These are phyloP conservation scores for Calocybe gangraenosa DNA, from an alignment of 768 basidiomycete species.

Conservation along the genomic window DNA sequence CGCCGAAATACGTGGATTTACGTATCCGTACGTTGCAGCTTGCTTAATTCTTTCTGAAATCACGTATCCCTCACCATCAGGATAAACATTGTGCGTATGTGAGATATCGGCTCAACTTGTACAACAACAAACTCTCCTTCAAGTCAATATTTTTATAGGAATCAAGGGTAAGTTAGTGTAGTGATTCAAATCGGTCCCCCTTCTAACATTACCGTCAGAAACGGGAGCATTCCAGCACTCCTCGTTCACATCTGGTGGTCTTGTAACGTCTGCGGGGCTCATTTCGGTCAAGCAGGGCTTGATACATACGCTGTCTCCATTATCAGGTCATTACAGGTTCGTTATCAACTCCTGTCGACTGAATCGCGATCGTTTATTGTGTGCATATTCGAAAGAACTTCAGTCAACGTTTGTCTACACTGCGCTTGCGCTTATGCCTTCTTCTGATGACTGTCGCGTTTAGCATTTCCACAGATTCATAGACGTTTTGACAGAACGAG, in stretches of 20 bases:
- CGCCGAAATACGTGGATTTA: constrained; percentile 67
- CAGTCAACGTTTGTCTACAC: constrained; percentile 39
- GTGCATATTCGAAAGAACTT: constrained; percentile 32
- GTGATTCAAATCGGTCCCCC: neutral
- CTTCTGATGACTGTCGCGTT: neutral
- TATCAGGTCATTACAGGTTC: constrained; percentile 64
- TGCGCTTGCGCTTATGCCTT: neutral
- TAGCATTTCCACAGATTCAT: constrained; percentile 62
- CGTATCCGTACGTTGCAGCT: constrained; percentile 41
- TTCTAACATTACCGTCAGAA: constrained; percentile 19
- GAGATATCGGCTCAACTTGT: neutral
- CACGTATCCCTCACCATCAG: constrained; percentile 22
- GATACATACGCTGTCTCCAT: constrained; percentile 57
- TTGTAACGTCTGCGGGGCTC: constrained; percentile 62
- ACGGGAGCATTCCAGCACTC: constrained; percentile 67
- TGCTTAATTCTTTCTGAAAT: neutral
- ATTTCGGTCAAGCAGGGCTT: constrained; percentile 60
- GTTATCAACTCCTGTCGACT: neutral
- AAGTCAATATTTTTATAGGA: constrained; percentile 64
- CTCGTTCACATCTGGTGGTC: constrained; percentile 51
- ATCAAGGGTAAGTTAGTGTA: constrained; percentile 43
- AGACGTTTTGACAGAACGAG: constrained; percentile 43
- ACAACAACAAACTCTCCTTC: neutral
- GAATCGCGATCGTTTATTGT: too few relatives aligned
- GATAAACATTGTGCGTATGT: constrained; percentile 46